Conservation (phyloP, 768 basidiomycete genomes). For the Phanerodontia chrysosporium region DNA sequence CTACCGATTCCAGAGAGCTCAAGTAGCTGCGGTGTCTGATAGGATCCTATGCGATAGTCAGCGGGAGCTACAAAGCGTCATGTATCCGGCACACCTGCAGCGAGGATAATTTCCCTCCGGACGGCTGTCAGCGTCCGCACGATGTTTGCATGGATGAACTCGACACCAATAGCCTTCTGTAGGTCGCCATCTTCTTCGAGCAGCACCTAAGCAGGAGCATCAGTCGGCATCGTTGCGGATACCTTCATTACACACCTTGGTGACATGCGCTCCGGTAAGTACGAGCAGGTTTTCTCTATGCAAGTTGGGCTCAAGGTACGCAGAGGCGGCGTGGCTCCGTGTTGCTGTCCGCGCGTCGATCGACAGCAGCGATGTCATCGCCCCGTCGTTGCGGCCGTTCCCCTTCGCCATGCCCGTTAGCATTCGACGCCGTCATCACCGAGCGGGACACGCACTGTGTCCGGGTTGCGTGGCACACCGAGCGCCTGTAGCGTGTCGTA, state of each 20-base stretch:
- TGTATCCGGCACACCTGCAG: no score
- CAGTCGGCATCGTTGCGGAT: no score
- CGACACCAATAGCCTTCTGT: not conserved
- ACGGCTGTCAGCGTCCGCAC: no score
- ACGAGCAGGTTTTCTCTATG: constrained; percentile 26
- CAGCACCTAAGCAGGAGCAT: no score
- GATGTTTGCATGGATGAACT: not conserved
- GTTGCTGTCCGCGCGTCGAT: constrained; percentile 22
- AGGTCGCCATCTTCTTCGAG: not conserved
- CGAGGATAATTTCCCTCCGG: no score
- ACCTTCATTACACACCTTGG: constrained; percentile 3
- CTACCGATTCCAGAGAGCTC: constrained; percentile 57
- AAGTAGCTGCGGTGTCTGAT: constrained; percentile 35
- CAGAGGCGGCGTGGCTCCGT: constrained; percentile 25
- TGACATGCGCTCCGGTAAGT: constrained; percentile 18
- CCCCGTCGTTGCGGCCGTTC: constrained; percentile 14
- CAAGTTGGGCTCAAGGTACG: constrained; percentile 26
- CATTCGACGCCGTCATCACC: not conserved
- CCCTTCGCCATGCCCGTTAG: constrained; percentile 3
- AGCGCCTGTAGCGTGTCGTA: constrained; percentile 7
- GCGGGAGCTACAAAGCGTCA: not conserved
- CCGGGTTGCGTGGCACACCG: constrained; percentile 14
- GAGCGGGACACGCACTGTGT: not conserved
- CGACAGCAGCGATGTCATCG: not conserved
- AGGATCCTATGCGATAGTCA: constrained; percentile 1